These are phyloP conservation scores for Aspergillus tamarii DNA, from an alignment of 2,329 filamentous ascomycete species.

Conservation along the genomic window DNA sequence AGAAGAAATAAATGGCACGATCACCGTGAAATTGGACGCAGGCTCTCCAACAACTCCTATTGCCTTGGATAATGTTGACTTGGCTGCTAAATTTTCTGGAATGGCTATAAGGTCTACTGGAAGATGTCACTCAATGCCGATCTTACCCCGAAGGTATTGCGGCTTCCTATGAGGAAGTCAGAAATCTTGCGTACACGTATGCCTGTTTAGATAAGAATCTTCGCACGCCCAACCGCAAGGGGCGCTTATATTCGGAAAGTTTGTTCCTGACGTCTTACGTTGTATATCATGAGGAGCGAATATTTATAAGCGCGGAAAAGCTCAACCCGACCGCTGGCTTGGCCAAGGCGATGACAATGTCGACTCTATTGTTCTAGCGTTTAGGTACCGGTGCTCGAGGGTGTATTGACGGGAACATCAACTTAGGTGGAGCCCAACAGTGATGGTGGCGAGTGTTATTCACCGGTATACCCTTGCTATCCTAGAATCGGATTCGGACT, in stretches of 20 bases:
- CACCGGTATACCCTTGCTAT: constrained; percentile 49
- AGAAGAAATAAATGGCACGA: neutral
- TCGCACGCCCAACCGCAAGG: neutral
- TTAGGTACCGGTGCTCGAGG: constrained; percentile 24
- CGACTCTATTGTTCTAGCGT: neutral
- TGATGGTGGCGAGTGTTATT: constrained; percentile 48
- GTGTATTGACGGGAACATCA: constrained; percentile 45
- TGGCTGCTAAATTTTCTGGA: neutral
- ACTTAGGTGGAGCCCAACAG: constrained; percentile 50
- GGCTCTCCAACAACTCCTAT: neutral
- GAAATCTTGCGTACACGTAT: neutral
- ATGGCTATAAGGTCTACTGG: neutral
- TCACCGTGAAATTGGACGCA: neutral
- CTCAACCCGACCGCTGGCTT: neutral
- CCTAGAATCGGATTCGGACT: constrained; percentile 29
- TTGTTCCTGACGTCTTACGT: neutral
- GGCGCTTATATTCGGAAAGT: neutral
- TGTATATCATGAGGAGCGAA: neutral
- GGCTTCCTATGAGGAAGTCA: neutral
- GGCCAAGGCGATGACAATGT: neutral
- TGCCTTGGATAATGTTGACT: neutral
- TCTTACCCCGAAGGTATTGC: neutral
- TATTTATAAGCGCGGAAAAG: neutral
- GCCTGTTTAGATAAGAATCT: neutral
- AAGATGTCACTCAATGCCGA: neutral